Percentiles rank a stretch among this genome's conserved stretches.
phyloP scores from a whole-genome alignment of 306 rosid genomes.

The Corylus avellana region DNA sequence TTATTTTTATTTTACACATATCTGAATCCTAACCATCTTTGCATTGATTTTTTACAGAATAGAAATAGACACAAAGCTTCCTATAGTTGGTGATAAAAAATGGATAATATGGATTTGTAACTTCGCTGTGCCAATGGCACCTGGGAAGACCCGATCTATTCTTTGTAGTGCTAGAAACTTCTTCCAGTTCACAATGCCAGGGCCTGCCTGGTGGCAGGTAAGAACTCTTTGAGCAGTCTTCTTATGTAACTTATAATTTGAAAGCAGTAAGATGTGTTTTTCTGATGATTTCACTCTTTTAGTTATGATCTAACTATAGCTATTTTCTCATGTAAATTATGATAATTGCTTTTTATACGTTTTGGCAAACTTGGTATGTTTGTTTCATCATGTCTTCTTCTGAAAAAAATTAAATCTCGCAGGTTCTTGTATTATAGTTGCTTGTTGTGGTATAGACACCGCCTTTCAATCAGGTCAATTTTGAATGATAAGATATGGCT shows the following conservation, averaged over 20 bases:
- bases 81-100: conserved; percentile 75
- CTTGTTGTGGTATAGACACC: neutral
- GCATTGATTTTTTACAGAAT: conserved; percentile 48
- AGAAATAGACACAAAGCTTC: conserved; percentile 84
- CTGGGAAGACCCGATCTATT: conserved; percentile 96
- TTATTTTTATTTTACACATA: neutral
- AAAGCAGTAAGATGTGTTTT: neutral
- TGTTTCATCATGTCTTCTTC: neutral
- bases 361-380: neutral
- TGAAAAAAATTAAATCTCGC: neutral
- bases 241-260: neutral
- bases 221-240: conserved; percentile 25
- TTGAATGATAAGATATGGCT: too few species aligned
- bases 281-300: neutral
- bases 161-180: conserved; percentile 97
- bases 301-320: neutral
- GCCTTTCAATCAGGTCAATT: too few species aligned
- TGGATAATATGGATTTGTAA: conserved; percentile 97
- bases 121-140: conserved; percentile 93
- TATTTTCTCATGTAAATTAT: neutral
- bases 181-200: conserved; percentile 90
- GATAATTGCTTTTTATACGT: neutral
- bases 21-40: conserved; percentile 10
- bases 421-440: neutral
- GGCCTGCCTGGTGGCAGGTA: conserved; percentile 98